These are phyloP conservation scores for Paraglomus brasilianum DNA, from an alignment of 192 early-diverging fungal species.

Conservation along the genomic window DNA sequence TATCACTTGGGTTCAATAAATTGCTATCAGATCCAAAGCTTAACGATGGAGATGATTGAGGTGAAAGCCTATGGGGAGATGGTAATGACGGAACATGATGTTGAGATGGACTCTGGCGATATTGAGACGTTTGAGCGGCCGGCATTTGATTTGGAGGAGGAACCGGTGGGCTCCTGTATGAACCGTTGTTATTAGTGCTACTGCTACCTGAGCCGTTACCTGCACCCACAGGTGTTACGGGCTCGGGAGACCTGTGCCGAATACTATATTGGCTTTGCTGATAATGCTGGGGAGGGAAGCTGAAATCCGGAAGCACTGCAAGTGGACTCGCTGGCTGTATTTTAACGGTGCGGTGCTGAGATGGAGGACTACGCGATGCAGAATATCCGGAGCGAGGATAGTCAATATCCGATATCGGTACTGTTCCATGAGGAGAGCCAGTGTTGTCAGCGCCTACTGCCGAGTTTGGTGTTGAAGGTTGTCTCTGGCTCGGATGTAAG, in stretches of 20 bases:
- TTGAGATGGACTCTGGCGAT: too few relatives aligned
- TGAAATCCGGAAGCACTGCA: constrained; percentile 25
- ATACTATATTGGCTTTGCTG: constrained; percentile 19
- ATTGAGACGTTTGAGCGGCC: background rate
- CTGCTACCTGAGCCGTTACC: background rate
- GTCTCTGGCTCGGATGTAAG: background rate
- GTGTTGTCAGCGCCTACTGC: constrained; percentile 21
- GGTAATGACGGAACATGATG: too few relatives aligned
- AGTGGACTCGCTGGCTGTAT: constrained; percentile 23
- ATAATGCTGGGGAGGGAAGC: constrained; percentile 13
- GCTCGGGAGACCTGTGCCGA: constrained; percentile 25
- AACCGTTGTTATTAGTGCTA: background rate
- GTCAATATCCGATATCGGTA: background rate
- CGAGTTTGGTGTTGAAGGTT: constrained; percentile 11
- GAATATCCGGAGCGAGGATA: constrained; percentile 3
- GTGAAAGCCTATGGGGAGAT: background rate
- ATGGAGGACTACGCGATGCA: background rate
- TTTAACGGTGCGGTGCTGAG: constrained; percentile 4
- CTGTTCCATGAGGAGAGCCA: background rate
- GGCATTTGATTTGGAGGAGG: constrained; percentile 4
- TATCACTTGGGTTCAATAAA: constrained; percentile 27
- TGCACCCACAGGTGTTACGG: constrained; percentile 6
- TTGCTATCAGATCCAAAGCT: constrained; percentile 26
- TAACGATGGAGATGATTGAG: constrained; percentile 25
- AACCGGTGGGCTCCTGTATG: background rate